Base-by-base conservation (phyloP, 139 green algal species). In the Pleodorina starrii region DNA sequence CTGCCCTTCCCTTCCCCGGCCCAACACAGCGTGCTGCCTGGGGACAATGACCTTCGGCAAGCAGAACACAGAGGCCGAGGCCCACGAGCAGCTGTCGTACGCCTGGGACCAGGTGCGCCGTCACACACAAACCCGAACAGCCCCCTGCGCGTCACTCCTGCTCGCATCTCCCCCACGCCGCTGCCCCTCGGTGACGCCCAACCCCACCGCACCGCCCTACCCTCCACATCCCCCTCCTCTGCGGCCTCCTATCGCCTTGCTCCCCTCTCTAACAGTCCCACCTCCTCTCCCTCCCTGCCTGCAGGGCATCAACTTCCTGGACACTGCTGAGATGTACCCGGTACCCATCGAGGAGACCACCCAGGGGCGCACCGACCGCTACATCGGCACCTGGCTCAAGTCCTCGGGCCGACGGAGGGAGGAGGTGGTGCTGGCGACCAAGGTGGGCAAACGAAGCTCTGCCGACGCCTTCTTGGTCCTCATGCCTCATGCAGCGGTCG, bases 31-130 rank as follows among this genome's bases (percentile, higher is more conserved):
- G 3, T 89, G 84, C 86, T 90, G 86, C 76, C 89, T 97, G 63
- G 96, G 96, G n/a, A 98, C 95, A 1, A 98, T 98, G 97, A 99
- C 97, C 14, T 99, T 93, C 91, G 97, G 97, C 74, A 93, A 92
- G 85, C 92, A 94, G 80, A 94, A 94, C 85, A 93, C 83, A 10
- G 90, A 93, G 82, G 57, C 71, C 17, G 92, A 96, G 77, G 94
- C 94, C 21, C 93, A 96, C 79, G 68, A 90, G 86, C 93, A 96
- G 92, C 90, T 96, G 16, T 86, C 66, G 21, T 94, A 92, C 73
- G 91, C 92, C 11, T 59, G 71, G 27, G 89, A 92, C 76, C 40
- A 50, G 81, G 81, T 87, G 36, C n/a, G 76, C 11, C 29, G 12
- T 16, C 32, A 6, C 48, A 57, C 48, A 57, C 48, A 57, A 10